Evolutionary conservation across 2,329 filamentous ascomycete species (phyloP), one percentile per base, ranked within the genome.

Genomic region (Calonectria montana): DNA sequence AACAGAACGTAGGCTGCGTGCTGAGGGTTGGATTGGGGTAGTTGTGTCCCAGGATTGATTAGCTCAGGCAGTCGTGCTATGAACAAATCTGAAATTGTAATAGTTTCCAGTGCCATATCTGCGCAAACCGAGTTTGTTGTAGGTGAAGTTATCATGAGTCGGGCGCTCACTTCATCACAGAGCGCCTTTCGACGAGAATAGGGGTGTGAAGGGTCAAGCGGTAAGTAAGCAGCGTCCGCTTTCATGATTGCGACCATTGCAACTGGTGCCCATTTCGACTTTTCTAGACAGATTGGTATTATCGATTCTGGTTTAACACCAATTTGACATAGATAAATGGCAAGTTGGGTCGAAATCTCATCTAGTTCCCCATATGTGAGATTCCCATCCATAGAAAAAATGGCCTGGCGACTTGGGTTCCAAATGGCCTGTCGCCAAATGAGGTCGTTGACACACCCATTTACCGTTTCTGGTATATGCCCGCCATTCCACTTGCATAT

Each of bases 1-100:
- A 89, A 90, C 74, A 89, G 86, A 18, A 65, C 31, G 6, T 65
- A 65, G 18, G 63, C 63, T 6, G 35, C 21, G 3, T 18, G 45
- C 12, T 53, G 29, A 29, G 62, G 62, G 29, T 25, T 18, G 13
- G 62, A 65, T n/a, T 27, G 39, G 10, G 23, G 45, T 7, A 53
- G 63, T 18, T 29, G 18, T 12, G 9, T 29, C 16, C 23, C 10
- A 18, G 35, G 9, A n/a, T 39, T 27, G 18, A 27, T 39, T 16
- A 21, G 25, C 16, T 62, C n/a, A 18, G 47, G 45, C 15, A 65
- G 45, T 23, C 53, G 25, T 13, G 21, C 37, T 23, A 65, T 53
- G 21, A 65, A 65, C 25, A 21, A 39, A n/a, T 47, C 45, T 27
- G 62, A 65, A 25, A 65, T 13, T 4, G 15, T 29, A 16, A 65